phyloP scores from a whole-genome alignment of 2,329 filamentous ascomycete genomes.

The Cladosporium sp. region DNA sequence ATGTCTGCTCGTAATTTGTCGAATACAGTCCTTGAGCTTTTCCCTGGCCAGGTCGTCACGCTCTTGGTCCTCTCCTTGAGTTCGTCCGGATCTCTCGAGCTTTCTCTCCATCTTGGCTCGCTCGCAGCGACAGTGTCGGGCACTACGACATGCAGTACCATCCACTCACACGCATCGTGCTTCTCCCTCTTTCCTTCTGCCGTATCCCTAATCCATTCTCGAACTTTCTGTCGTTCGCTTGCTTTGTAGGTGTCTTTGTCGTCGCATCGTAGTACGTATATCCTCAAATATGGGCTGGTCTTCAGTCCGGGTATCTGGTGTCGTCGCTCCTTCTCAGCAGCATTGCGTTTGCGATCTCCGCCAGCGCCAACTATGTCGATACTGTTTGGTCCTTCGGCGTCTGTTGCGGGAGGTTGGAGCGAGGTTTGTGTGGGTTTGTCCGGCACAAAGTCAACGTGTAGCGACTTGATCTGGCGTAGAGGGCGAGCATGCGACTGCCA shows the following conservation, averaged over 20 bases:
- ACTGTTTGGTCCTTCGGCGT: conserved; percentile 36
- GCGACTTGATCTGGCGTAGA: conserved; percentile 85
- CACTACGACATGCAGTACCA: conserved; percentile 88
- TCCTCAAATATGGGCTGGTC: conserved; percentile 89
- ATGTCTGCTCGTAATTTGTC: conserved; percentile 92
- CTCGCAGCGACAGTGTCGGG: conserved; percentile 80
- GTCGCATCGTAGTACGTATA: conserved; percentile 87
- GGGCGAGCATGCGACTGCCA: conserved; percentile 96
- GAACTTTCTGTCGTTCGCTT: conserved; percentile 72
- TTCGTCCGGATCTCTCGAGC: conserved; percentile 51
- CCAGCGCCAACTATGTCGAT: conserved; percentile 45
- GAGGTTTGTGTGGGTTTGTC: conserved; percentile 30
- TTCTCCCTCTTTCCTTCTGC: conserved; percentile 77
- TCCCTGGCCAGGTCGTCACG: conserved; percentile 73
- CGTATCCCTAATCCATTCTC: conserved; percentile 87
- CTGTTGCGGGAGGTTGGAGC: conserved; percentile 23
- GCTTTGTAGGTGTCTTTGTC: conserved; percentile 93
- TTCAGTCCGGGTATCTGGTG: conserved; percentile 95
- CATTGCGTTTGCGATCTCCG: conserved; percentile 30
- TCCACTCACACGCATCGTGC: conserved; percentile 94
- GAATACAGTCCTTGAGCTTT: conserved; percentile 75
- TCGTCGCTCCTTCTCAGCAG: conserved; percentile 58
- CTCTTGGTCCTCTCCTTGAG: conserved; percentile 64
- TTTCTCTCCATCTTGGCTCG: conserved; percentile 66
- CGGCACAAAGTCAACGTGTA: conserved; percentile 85